Base-by-base conservation (phyloP, 2,329 filamentous ascomycete species). In the Tolypocladium nubicola region DNA sequence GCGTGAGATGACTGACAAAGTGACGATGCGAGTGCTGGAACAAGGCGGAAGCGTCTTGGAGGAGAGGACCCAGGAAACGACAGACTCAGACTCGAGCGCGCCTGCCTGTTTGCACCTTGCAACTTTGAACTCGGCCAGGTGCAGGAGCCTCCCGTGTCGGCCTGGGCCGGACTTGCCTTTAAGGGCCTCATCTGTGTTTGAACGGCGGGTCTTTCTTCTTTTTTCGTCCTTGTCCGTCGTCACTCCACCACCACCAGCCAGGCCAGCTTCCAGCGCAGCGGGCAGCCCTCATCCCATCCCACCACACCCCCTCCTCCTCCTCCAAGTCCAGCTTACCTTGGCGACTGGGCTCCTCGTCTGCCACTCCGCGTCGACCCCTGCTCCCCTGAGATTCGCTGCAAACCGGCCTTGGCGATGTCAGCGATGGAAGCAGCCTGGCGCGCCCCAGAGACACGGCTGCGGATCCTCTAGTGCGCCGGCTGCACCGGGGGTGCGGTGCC, bases 371-470 rank as follows among this genome's bases (percentile, higher is more conserved):
- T n/a, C 30, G 52, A 53, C 38, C 35, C 52, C 26, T 38, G 52
- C 7, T 37, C n/a, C 52, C n/a, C n/a, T 8, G 21, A 53, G 13
- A 35, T 10, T 11, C 41, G n/a, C 21, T 35, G 47, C 47, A 35
- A 35, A 50, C 35, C 52, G 21, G 35, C 21, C 52, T n/a, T 16
- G 52, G 30, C 47, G 19, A 52, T 19, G 30, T 33, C 19, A 35
- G 19, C 21, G 47, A 52, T 52, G 19, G 37, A 35, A 33, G 47
- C 30, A 37, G 47, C 30, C 47, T 52, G 53, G 39, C 26, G 39
- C 23, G 53, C 39, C 26, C 53, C 53, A 45, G 53, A 55, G 53
- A 55, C 53, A 47, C 30, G 53, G 53, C 53, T 21, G 53, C 40
- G 53, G 53, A 47, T 30, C 53, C 40, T 37, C 19, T 45, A 45